phyloP scores from a whole-genome alignment of 306 rosid species.

The Medicago lupulina region DNA sequence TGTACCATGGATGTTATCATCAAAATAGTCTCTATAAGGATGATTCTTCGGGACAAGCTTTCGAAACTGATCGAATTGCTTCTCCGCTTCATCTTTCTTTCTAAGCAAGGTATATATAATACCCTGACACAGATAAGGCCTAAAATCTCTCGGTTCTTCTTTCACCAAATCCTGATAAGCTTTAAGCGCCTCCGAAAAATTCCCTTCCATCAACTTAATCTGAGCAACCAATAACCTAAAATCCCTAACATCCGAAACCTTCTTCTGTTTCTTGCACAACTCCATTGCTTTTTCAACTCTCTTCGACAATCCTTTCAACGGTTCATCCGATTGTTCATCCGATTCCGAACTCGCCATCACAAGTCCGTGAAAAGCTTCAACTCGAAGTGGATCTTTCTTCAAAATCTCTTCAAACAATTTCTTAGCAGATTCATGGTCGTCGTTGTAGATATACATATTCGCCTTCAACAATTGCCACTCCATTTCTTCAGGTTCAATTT shows the following conservation, averaged over 20 bases:
- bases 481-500: slow-evolving; percentile 69
- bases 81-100: slow-evolving; percentile 89
- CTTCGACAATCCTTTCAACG: slow-evolving; percentile 49
- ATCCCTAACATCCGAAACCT: slow-evolving; percentile 71
- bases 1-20: slow-evolving; percentile 79
- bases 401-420: slow-evolving; percentile 68
- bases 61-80: slow-evolving; percentile 79
- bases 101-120: slow-evolving; percentile 75
- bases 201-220: slow-evolving; percentile 75
- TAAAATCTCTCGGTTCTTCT: slow-evolving; percentile 95
- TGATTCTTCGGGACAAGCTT: slow-evolving; percentile 90
- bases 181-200: slow-evolving; percentile 64
- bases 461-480: slow-evolving; percentile 92
- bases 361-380: slow-evolving; percentile 92
- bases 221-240: slow-evolving; percentile 87
- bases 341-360: slow-evolving; percentile 70
- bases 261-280: slow-evolving; percentile 64
- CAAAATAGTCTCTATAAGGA: slow-evolving; percentile 84
- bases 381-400: slow-evolving; percentile 66
- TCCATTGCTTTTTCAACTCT: slow-evolving; percentile 66
- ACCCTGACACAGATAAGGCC: slow-evolving; percentile 95
- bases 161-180: slow-evolving; percentile 80
- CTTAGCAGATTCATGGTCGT: slow-evolving; percentile 53
- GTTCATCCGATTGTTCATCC: slow-evolving; percentile 44
- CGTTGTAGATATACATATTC: slow-evolving; percentile 64